phyloP scores from a whole-genome alignment of 192 early-diverging fungal genomes.

The Kickxella alabastrina region DNA sequence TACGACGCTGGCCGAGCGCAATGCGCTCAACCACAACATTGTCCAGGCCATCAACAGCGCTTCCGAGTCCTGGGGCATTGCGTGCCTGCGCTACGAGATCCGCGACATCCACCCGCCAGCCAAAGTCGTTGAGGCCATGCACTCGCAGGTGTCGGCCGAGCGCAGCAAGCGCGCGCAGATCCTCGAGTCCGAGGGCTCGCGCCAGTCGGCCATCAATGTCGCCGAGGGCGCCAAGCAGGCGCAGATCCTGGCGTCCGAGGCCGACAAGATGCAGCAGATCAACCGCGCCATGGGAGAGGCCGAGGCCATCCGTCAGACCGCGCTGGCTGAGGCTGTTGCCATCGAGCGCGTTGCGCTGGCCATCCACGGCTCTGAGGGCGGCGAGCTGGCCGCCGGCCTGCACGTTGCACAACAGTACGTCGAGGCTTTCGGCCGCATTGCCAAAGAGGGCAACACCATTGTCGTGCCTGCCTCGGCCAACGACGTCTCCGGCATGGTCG shows the following conservation, averaged over 20 bases:
- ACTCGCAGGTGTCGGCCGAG: conserved; percentile 96
- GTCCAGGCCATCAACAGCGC: conserved; percentile 93
- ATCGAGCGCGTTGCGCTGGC: conserved; percentile 79
- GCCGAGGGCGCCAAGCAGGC: conserved; percentile 93
- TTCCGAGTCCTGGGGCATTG: conserved; percentile 92
- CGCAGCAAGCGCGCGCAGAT: conserved; percentile 96
- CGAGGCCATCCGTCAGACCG: conserved; percentile 80
- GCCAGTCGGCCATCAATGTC: conserved; percentile 95
- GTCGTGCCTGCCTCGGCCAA: conserved; percentile 80
- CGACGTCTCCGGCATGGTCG: conserved; percentile 85
- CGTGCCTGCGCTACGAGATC: conserved; percentile 94
- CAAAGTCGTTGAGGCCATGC: conserved; percentile 95
- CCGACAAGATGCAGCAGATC: conserved; percentile 82
- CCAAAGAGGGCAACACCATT: conserved; percentile 88
- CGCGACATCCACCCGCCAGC: conserved; percentile 92
- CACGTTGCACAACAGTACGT: conserved; percentile 96
- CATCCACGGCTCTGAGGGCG: conserved; percentile 60
- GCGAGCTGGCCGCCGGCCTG: conserved; percentile 81
- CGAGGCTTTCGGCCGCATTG: conserved; percentile 85
- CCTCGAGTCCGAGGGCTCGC: conserved; percentile 74
- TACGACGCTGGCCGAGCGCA: conserved; percentile 89
- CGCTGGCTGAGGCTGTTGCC: conserved; percentile 74
- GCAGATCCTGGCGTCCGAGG: conserved; percentile 91
- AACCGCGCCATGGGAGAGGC: conserved; percentile 88
- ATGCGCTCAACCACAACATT: conserved; percentile 88